Base-by-base conservation (phyloP, 495 filamentous ascomycete species). In the Lophiotrema nucula region DNA sequence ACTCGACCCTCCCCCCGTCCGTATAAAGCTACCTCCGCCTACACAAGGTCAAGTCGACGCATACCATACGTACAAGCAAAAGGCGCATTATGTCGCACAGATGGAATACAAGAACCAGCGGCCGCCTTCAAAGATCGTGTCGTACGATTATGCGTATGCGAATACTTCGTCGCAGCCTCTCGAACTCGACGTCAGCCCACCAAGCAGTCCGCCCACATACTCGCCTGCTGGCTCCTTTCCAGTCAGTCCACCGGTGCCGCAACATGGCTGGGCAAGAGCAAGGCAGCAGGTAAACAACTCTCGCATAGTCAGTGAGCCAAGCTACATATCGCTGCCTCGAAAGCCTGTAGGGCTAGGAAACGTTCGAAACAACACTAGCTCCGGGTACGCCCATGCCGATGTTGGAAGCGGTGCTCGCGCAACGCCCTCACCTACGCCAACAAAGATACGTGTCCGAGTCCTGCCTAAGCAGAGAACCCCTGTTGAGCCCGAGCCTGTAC, bases 61-160 rank as follows among this genome's bases (percentile, higher is more conserved):
- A 42, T 65, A 60, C 19, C 62, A 56, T 4, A 54, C 45, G 12
- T 65, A 65, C 22, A 47, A 55, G 39, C 18, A 41, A 28, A 65
- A 57, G 24, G 56, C 51, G 13, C 44, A 56, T n/a, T 33, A 51
- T 31, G 53, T 37, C 13, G 19, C 35, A 31, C 44, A 52, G n/a
- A 56, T 15, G 45, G 47, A 48, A 21, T 21, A 62, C 13, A 44
- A 48, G 27, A 60, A 16, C 24, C 19, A 6, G 56, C 54, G 35
- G 12, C 27, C 55, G n/a, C 39, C 62, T 6, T 33, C 33, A 1
- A 46, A 51, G 21, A 53, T 52, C 26, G 35, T 56, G 19, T 60
- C 61, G 1, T 65, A 60, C 27, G 61, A 56, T 51, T 60, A 60
- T 24, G 52, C 52, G 8, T 53, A 53, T 38, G 33, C 12, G 5